phyloP scores from a whole-genome alignment of 495 filamentous ascomycete genomes.

The Podospora bellae-mahoneyi region DNA sequence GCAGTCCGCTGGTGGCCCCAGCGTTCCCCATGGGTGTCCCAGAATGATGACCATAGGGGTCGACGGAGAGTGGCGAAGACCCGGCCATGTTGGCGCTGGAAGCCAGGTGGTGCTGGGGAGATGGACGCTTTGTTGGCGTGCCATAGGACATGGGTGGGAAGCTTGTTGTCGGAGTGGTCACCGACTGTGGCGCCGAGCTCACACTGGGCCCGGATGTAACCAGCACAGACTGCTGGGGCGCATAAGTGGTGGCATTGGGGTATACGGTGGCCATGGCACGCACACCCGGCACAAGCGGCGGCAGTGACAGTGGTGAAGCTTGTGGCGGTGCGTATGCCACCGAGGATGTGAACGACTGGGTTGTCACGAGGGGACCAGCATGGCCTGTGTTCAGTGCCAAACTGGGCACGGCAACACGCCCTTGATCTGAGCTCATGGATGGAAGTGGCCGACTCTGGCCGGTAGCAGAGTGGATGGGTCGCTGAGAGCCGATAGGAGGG shows the following conservation, averaged over 20 bases:
- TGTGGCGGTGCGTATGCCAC: conserved; percentile 31
- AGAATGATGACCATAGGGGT: conserved; percentile 43
- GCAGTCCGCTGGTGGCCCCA: conserved; percentile 39
- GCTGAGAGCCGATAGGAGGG: conserved; percentile 37
- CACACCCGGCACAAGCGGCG: conserved; percentile 42
- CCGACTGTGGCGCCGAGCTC: conserved; percentile 6
- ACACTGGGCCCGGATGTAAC: conserved; percentile 35
- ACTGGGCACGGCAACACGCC: conserved; percentile 41
- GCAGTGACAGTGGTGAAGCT: conserved; percentile 42
- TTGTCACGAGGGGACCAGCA: conserved; percentile 16
- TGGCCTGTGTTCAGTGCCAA: conserved; percentile 43
- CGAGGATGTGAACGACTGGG: conserved; percentile 10
- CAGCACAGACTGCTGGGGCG: conserved; percentile 29
- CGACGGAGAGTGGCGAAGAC: conserved; percentile 48
- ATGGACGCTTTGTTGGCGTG: conserved; percentile 43
- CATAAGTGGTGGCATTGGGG: conserved; percentile 32
- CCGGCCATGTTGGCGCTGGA: conserved; percentile 32
- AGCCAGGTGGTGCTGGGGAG: conserved; percentile 34
- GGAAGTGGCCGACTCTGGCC: background rate
- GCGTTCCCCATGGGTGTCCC: conserved; percentile 19
- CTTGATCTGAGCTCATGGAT: conserved; percentile 20
- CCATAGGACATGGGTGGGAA: conserved; percentile 34
- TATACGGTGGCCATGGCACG: conserved; percentile 53
- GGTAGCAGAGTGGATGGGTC: conserved; percentile 31
- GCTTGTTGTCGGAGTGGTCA: conserved; percentile 25